These are phyloP conservation scores for Stevia rebaudiana DNA, from an alignment of 140 eudicot species.

Conservation along the genomic window DNA sequence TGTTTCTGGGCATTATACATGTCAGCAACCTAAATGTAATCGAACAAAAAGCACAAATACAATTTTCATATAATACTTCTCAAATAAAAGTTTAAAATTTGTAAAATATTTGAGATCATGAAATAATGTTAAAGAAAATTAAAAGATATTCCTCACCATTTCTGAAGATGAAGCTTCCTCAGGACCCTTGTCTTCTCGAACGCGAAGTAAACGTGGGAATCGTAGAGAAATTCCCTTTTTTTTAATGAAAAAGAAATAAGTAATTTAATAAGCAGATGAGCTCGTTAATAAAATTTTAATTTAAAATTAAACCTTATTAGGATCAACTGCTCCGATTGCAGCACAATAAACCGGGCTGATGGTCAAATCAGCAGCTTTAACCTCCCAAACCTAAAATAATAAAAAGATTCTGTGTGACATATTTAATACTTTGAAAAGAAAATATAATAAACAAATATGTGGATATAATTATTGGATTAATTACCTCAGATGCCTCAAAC, in stretches of 20 bases:
- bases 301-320: conserved; percentile 50
- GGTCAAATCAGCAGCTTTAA: conserved; percentile 93
- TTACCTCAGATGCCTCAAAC: conserved; percentile 94
- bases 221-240: conserved; percentile 85
- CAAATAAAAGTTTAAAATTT: not conserved
- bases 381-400: conserved; percentile 86
- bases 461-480: not conserved
- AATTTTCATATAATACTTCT: not conserved
- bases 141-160: not conserved
- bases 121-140: too few relatives aligned
- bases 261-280: not conserved
- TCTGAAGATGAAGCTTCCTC: conserved; percentile 37
- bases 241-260: not conserved
- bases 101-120: not conserved
- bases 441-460: not conserved
- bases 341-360: conserved; percentile 92
- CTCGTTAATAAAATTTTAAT: not conserved
- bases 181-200: conserved; percentile 21
- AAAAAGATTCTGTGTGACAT: not conserved
- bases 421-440: not conserved
- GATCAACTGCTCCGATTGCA: conserved; percentile 76
- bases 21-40: conserved; percentile 65
- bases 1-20: conserved; percentile 79
- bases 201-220: conserved; percentile 87
- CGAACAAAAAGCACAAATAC: not conserved